Base-by-base conservation (phyloP, 2,329 filamentous ascomycete genomes). In the Botryotinia globosa region DNA sequence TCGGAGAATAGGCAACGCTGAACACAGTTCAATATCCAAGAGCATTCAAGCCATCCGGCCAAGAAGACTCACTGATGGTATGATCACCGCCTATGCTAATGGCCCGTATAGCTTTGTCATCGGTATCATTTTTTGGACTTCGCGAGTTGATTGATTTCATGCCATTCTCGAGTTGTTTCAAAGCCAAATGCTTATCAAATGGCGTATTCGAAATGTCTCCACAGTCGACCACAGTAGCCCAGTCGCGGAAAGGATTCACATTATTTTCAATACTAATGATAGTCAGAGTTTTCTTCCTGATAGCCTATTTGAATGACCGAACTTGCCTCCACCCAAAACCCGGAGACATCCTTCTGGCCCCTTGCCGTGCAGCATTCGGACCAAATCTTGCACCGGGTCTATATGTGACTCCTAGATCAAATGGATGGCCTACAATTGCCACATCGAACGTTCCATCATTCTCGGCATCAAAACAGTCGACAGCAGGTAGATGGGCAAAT, bases 1-100 rank as follows among this genome's bases (percentile, higher is more conserved):
- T 51, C 79, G 75, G 3, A 80, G 74, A 42, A 80, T 79, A 6
- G 79, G 78, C 18, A 80, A 73, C 14, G 78, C 78, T 80, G 25
- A 32, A 2, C 16, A 25, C 6, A 56, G 37, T 29, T 74, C 54
- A 73, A 66, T 42, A 51, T 37, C 29, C 68, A 29, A 63, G 16
- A 9, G 22, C 22, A 4, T 29, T 65, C 9, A 18, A 32, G 45
- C 29, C n/a, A n/a, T n/a, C 10, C 9, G 3, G 29, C 37, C 2
- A 39, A 9, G 32, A 3, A 61, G 25, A 25, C 51, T 74, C 69
- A 80, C 78, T 80, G n/a, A 80, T 80, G 9, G 79, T 80, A 71
- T 80, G 79, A 72, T 80, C 79, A 37, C 79, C 79, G 34, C 79
- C 79, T 65, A 80, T 78, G 1, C 73, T 76, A 42, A 80, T 77